These are phyloP conservation scores for Tagetes erecta DNA, from an alignment of 129 eudicot genomes.

Conservation along the genomic window DNA sequence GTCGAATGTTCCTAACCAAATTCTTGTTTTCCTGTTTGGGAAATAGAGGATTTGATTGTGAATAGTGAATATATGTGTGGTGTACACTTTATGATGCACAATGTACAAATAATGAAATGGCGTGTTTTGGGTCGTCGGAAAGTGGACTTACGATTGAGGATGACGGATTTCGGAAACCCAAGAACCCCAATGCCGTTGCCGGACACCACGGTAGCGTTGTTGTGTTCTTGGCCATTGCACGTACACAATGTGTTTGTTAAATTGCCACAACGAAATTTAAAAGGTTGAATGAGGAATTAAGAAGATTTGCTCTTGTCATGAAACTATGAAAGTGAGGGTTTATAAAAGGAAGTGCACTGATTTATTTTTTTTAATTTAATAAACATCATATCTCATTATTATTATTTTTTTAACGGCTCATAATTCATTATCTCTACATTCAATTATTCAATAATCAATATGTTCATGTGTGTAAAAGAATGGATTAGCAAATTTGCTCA, in stretches of 20 bases:
- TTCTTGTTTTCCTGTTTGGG: slow-evolving; percentile 66
- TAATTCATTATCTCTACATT: too few species aligned
- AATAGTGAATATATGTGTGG: background rate
- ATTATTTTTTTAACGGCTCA: too few species aligned
- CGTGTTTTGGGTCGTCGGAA: background rate
- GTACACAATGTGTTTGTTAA: slow-evolving; percentile 29
- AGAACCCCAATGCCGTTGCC: slow-evolving; percentile 94
- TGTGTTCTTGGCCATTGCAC: slow-evolving; percentile 67
- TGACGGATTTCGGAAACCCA: slow-evolving; percentile 96
- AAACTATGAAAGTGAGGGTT: too few species aligned
- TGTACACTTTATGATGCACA: background rate
- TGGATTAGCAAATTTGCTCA: too few species aligned
- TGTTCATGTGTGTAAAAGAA: too few species aligned
- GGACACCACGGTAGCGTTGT: slow-evolving; percentile 71
- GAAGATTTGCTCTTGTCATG: too few species aligned
- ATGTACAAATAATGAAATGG: background rate
- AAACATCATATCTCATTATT: too few species aligned
- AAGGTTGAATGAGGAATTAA: too few species aligned
- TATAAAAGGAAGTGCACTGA: too few species aligned
- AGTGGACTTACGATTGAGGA: slow-evolving; percentile 62
- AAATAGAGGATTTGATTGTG: background rate
- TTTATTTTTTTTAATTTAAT: too few species aligned
- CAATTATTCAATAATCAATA: too few species aligned
- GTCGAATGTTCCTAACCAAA: slow-evolving; percentile 85
- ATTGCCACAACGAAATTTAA: background rate